Evolutionary conservation across 1,139 yeast genomes (phyloP), one percentile per base, ranked within the genome.

Genomic region (Magnusiomyces paraingens): DNA sequence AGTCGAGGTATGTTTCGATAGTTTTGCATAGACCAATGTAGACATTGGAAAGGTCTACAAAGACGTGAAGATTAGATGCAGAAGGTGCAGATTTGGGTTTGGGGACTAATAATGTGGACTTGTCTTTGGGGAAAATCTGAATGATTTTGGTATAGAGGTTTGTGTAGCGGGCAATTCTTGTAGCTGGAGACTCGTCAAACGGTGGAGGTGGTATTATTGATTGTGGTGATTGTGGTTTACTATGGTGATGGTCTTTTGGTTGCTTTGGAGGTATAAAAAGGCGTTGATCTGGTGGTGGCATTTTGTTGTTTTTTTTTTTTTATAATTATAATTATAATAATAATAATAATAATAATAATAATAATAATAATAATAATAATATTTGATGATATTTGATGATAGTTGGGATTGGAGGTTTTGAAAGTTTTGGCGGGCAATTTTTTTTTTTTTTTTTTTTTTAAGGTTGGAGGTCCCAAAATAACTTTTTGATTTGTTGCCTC

Each of bases 41-140:
- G 47, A 61, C 59, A 55, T 62, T 62, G 14, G 64, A 62, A 58
- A 62, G 55, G 50, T 62, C 65, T 1, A 62, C 36, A 22, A 59
- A 46, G 26, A 60, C 56, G 42, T 56, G 47, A 15, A 60, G 50
- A 20, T 57, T 58, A 20, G 41, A 14, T 10, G 36, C 47, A 14
- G 39, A 22, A 8, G 42, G 63, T 58, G 15, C 50, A 11, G 39
- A 18, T n/a, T n/a, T 44, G 35, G 15, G 32, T 32, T 32, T 3
- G 20, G 47, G 40, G 17, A 18, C 42, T 4, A 42, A 4, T 8
- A 47, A 22, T 14, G 63, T 58, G 15, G 53, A 49, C 26, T 59
- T 53, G 52, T 62, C 61, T 10, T 45, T 47, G 12, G 63, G 62
- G 48, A 61, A 62, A 45, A 58, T 32, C 20, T 51, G 50, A 6